Percentiles rank a stretch among this genome's conserved stretches.
Evolutionary conservation across 2,329 filamentous ascomycete species (phyloP).

Genomic region (Penicillium sp.): DNA sequence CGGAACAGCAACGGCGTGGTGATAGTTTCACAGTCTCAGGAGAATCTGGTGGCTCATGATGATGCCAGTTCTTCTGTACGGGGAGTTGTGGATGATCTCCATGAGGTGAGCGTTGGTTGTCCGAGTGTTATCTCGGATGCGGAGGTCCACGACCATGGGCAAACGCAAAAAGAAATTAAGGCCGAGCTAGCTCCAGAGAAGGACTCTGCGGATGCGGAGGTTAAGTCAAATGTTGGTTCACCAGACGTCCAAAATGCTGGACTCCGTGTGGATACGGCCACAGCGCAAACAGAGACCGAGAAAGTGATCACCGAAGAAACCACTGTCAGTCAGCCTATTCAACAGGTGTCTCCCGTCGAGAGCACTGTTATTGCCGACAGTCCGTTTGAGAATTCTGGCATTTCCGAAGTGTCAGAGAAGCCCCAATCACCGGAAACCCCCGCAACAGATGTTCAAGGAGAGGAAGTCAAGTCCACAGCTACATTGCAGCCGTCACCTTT

Average conservation of each 20-base stretch:
- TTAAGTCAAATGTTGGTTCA: background rate
- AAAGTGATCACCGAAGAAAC: background rate
- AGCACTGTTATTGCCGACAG: background rate
- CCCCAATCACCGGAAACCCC: background rate
- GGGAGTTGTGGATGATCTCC: constrained; percentile 22
- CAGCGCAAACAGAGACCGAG: background rate
- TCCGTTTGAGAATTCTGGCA: background rate
- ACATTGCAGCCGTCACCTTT: background rate
- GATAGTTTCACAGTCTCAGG: constrained; percentile 24
- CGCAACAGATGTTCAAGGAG: background rate
- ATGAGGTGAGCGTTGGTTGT: constrained; percentile 14
- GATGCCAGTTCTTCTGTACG: constrained; percentile 21
- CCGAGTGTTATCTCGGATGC: constrained; percentile 11
- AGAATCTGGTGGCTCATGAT: constrained; percentile 26
- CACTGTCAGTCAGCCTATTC: background rate
- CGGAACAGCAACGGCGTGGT: constrained; percentile 12
- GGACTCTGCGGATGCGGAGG: background rate
- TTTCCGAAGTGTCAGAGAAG: background rate
- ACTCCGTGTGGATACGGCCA: background rate
- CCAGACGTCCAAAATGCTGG: background rate
- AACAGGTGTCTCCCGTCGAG: background rate
- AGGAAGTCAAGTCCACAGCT: background rate
- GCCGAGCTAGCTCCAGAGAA: background rate
- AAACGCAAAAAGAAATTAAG: background rate
- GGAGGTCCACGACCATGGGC: background rate